Evolutionary conservation across 202 grass and related monocot species (phyloP), one percentile per base, ranked within the genome.

Genomic region (Carex arenaria): DNA sequence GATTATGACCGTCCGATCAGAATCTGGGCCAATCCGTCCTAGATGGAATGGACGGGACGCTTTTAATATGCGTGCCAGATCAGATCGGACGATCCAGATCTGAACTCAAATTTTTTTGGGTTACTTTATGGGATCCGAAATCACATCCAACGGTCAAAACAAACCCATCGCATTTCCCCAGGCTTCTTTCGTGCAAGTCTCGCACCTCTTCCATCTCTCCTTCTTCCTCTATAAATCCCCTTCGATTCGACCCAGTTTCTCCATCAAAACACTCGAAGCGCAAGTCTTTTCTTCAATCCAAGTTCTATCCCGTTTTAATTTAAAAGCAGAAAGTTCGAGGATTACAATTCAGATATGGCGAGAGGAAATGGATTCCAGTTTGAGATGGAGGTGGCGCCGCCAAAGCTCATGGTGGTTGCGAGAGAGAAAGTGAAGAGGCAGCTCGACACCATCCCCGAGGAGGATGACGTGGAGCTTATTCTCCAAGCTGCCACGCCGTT

Each of bases 351-450:
- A 9, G 64, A 53, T 1, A 82, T 82, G 80, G 80, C 64, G 17
- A 70, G 31, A 70, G 80, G 64, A 54, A 34, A 69, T 40, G 63
- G 43, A 38, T 52, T 18, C 17, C 62, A 70, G 51, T 82, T 82
- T 14, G 80, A 54, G 28, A 65, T 82, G 12, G 80, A 82, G 62
- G 64, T 67, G 43, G 61, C 80, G 2, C 80, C 80, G 7, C 80
- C 63, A 32, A 28, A 82, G 45, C 45, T 82, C 3, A 62, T 82
- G 60, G 62, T 67, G 80, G 52, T 82, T 69, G 64, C 62, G 3
- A 69, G 80, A 34, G 63, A 67, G 80, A 66, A 67, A 82, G 26
- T 55, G 45, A 67, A 67, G 63, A 82, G 63, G 43, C 61, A 66
- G 4, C 80, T 82, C 15, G 80, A 82, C 23, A 17, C 80, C 0